Evolutionary conservation across 345 rosid genomes (phyloP).

Genomic region (Syzygium aqueum): DNA sequence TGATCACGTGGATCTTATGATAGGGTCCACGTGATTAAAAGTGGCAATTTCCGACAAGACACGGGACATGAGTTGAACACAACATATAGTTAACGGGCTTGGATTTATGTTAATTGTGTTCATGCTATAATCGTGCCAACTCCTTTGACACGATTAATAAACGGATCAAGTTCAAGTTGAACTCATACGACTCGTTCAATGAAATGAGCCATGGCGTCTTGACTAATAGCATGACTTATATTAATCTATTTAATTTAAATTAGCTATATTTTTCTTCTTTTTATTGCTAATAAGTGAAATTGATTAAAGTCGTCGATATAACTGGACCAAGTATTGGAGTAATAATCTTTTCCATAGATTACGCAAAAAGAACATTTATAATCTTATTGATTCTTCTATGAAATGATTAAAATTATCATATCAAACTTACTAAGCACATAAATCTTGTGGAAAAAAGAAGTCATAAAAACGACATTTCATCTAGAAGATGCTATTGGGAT

Average conservation of each 20-base stretch:
- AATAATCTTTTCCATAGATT: not conserved
- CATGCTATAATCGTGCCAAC: not conserved
- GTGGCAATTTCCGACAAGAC: not conserved
- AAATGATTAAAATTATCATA: not conserved
- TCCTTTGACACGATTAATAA: not conserved
- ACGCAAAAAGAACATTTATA: not conserved
- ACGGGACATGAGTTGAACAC: not conserved
- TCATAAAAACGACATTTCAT: not conserved
- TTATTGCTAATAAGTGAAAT: not conserved
- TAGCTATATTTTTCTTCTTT: not conserved
- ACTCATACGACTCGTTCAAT: not conserved
- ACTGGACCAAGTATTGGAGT: not conserved
- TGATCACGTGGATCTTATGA: not conserved
- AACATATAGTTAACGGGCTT: not conserved
- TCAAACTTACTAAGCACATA: not conserved
- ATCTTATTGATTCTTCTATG: not conserved
- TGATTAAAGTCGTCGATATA: not conserved
- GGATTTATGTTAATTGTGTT: not conserved
- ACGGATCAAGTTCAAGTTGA: not conserved
- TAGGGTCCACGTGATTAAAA: not conserved
- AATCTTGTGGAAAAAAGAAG: not conserved
- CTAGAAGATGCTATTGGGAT: not conserved
- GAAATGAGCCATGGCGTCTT: not conserved
- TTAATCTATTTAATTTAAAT: not conserved
- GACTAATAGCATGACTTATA: not conserved